phyloP scores from a whole-genome alignment of 306 rosid species.

The Cicer pinnatifidum region DNA sequence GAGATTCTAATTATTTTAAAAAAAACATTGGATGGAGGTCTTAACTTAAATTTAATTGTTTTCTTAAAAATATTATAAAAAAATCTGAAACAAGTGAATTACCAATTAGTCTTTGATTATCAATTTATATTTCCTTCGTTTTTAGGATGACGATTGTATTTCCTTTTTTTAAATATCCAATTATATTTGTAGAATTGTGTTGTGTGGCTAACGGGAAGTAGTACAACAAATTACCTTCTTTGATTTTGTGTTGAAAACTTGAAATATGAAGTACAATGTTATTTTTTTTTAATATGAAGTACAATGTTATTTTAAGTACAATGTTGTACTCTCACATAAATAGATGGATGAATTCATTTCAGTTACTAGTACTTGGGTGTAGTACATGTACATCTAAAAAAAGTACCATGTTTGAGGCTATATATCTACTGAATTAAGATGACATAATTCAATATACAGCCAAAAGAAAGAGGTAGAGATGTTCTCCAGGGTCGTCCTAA shows the following conservation, averaged over 20 bases:
- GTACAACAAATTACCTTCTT: constrained; percentile 26
- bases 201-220: constrained; percentile 22
- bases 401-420: constrained; percentile 47
- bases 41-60: no score
- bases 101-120: no score
- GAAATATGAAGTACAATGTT: constrained; percentile 42
- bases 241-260: constrained; percentile 13
- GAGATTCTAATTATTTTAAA: no score
- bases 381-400: constrained; percentile 45
- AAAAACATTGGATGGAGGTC: no score
- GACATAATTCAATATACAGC: constrained; percentile 10
- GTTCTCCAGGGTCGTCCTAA: constrained; percentile 62
- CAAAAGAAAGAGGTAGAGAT: constrained; percentile 48
- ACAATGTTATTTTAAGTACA: constrained; percentile 39
- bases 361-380: constrained; percentile 38
- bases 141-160: neutral
- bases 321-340: constrained; percentile 46
- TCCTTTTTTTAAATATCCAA: neutral
- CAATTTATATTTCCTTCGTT: no score
- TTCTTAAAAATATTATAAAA: no score
- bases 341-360: neutral
- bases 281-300: neutral
- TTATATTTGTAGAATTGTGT: neutral
- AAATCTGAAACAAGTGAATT: no score
- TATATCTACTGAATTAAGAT: constrained; percentile 24